Conservation (phyloP, 73 alveolate species). For the Urostyla sp. region DNA sequence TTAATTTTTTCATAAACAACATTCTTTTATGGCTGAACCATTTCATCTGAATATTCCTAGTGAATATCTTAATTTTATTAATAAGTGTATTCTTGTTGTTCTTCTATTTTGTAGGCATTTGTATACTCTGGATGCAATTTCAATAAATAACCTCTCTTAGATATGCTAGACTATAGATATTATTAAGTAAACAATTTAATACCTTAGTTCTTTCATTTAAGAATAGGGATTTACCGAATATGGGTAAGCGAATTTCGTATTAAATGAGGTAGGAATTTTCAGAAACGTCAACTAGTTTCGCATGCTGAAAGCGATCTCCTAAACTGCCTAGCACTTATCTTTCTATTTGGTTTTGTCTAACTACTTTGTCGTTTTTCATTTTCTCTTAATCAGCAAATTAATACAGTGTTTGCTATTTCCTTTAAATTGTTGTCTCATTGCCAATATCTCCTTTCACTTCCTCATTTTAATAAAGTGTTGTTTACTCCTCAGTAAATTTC, state of each 20-base stretch:
- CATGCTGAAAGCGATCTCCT: constrained; percentile 55
- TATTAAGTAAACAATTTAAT: too few species aligned
- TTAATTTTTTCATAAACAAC: constrained; percentile 45
- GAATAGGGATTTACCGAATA: constrained; percentile 50
- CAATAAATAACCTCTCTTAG: constrained; percentile 47
- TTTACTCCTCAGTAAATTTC: not conserved
- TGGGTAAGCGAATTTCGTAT: constrained; percentile 60
- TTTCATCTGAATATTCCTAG: not conserved
- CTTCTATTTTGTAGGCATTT: not conserved
- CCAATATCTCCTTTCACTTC: not conserved
- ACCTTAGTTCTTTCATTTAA: constrained; percentile 43
- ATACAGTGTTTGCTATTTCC: not conserved
- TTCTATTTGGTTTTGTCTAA: constrained; percentile 57
- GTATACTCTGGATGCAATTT: constrained; percentile 45
- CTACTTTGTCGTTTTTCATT: not conserved
- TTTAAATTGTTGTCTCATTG: not conserved
- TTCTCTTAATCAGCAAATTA: not conserved
- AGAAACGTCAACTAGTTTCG: constrained; percentile 58
- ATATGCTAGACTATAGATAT: constrained; percentile 38
- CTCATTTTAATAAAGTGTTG: not conserved
- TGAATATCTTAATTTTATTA: constrained; percentile 17
- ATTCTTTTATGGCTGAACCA: not conserved
- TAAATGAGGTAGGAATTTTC: constrained; percentile 63
- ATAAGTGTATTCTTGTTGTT: not conserved
- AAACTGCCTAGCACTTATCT: constrained; percentile 54